A percentile compares a stretch with the other conserved stretches of the same genome.
Evolutionary conservation across 768 basidiomycete species (phyloP).

Genomic region (Amanita rimosa): DNA sequence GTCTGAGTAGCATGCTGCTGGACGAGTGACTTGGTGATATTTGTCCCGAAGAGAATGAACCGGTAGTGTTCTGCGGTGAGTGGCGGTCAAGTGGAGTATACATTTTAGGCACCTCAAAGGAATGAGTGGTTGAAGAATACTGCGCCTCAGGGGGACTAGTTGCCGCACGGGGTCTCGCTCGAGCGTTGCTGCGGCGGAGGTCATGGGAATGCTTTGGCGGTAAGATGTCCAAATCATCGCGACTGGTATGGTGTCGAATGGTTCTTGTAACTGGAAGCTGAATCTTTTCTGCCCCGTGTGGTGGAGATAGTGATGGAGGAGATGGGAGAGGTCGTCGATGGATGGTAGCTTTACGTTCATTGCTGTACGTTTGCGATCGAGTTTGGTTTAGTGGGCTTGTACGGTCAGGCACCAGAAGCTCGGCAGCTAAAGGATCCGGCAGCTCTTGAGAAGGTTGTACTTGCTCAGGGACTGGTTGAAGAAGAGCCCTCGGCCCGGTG

Average conservation of each 20-base stretch:
- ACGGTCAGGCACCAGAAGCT: background rate
- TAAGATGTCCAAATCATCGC: conserved; percentile 1
- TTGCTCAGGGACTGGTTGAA: conserved; percentile 1
- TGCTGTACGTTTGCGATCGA: background rate
- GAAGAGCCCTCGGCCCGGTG: background rate
- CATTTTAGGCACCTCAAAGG: background rate
- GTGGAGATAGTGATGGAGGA: background rate
- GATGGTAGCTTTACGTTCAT: background rate
- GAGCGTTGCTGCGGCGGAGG: conserved; percentile 4
- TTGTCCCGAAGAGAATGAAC: background rate
- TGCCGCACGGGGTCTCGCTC: background rate
- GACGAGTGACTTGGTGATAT: background rate
- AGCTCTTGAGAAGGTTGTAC: background rate
- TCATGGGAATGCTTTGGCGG: background rate
- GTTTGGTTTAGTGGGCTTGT: background rate
- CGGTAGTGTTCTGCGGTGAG: background rate
- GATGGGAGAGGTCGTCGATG: conserved; percentile 3
- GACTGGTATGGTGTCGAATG: background rate
- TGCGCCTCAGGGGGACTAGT: background rate
- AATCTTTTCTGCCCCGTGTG: background rate
- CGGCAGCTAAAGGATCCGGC: conserved; percentile 1
- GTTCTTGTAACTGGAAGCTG: conserved; percentile 6
- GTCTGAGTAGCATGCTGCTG: background rate
- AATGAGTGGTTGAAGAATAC: background rate
- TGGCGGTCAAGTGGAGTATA: background rate